These are phyloP conservation scores for Ceratobasidium sp. DNA, from an alignment of 1,284 basidiomycete genomes.

Conservation along the genomic window DNA sequence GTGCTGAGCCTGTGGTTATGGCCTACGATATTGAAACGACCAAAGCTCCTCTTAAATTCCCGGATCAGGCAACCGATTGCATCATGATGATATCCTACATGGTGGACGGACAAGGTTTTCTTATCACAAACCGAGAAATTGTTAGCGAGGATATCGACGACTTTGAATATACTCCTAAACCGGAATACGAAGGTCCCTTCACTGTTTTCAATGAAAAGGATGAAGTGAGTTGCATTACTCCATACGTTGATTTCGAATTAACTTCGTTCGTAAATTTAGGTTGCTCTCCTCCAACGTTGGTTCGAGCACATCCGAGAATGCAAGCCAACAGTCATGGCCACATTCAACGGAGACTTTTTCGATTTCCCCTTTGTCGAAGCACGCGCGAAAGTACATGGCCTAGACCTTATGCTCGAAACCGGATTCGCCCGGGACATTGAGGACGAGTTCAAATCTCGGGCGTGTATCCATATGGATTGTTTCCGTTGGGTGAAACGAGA, in stretches of 20 bases:
- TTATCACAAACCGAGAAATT: slow-evolving; percentile 98
- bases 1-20: slow-evolving; percentile 99
- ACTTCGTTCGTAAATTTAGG: slow-evolving; percentile 62
- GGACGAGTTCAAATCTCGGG: slow-evolving; percentile 94
- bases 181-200: slow-evolving; percentile 98
- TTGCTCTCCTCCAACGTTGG: slow-evolving; percentile 82
- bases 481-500: slow-evolving; percentile 99
- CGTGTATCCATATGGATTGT: slow-evolving; percentile 99
- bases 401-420: slow-evolving; percentile 96
- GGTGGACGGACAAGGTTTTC: slow-evolving; percentile 95
- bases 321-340: slow-evolving; percentile 96
- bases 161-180: slow-evolving; percentile 99
- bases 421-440: slow-evolving; percentile 93
- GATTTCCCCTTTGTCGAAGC: slow-evolving; percentile 99
- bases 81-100: slow-evolving; percentile 99
- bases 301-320: slow-evolving; percentile 94
- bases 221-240: slow-evolving; percentile 69
- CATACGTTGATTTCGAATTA: not conserved
- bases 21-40: slow-evolving; percentile 99
- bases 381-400: slow-evolving; percentile 86
- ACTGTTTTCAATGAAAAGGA: slow-evolving; percentile 95
- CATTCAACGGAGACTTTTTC: slow-evolving; percentile 99
- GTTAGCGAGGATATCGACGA: slow-evolving; percentile 98
- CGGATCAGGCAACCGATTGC: slow-evolving; percentile 94
- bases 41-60: slow-evolving; percentile 98